These are phyloP conservation scores for Euphorbia peplus DNA, from an alignment of 345 rosid species.

Conservation along the genomic window DNA sequence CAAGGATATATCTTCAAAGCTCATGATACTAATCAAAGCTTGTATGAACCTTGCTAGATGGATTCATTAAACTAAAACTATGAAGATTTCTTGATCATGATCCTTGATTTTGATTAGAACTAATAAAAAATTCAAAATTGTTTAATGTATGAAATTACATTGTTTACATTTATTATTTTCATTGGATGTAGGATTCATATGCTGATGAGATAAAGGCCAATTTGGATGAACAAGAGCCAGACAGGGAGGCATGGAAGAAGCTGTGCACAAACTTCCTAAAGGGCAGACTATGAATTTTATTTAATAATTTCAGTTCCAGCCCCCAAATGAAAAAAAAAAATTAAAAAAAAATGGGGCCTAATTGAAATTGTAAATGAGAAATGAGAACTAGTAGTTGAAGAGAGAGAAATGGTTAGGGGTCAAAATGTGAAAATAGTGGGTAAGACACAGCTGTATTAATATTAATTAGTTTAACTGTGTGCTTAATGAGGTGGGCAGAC, in stretches of 20 bases:
- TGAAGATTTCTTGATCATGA: not conserved
- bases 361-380: not conserved
- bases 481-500: not conserved
- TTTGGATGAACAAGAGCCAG: constrained; percentile 41
- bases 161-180: too few species aligned
- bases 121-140: not conserved
- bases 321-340: not conserved
- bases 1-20: too few species aligned
- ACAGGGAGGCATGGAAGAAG: constrained; percentile 50
- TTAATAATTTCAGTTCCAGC: not conserved
- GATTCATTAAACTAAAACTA: too few species aligned
- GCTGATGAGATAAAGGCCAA: constrained; percentile 44
- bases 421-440: not conserved
- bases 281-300: constrained; percentile 27
- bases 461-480: not conserved
- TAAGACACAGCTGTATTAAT: not conserved
- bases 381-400: not conserved
- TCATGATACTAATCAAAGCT: too few species aligned
- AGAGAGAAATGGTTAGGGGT: not conserved
- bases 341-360: not conserved
- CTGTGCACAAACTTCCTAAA: constrained; percentile 58
- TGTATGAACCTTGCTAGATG: too few species aligned
- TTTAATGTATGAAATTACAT: too few species aligned
- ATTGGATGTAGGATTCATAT: constrained; percentile 32
- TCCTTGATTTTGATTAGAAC: not conserved